Evolutionary conservation across 805 yeast species (phyloP).

Genomic region (Suhomyces sp.): DNA sequence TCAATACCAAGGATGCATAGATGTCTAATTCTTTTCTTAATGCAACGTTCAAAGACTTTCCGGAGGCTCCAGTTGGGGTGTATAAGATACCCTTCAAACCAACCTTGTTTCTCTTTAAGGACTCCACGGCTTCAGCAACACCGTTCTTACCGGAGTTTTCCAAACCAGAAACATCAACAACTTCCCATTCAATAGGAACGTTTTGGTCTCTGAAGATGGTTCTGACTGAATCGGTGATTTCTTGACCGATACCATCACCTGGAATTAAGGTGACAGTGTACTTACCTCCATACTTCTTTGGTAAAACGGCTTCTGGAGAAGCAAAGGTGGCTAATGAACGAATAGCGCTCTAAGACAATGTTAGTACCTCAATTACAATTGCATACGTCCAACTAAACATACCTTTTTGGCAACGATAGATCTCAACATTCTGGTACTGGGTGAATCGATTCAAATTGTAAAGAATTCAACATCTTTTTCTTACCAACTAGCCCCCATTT

Average conservation of each 20-base stretch:
- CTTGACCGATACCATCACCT: conserved; percentile 98
- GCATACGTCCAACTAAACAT: conserved; percentile 7
- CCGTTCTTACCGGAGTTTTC: conserved; percentile 58
- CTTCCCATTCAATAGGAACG: conserved; percentile 93
- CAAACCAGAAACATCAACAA: conserved; percentile 43
- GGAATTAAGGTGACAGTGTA: conserved; percentile 94
- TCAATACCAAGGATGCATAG: conserved; percentile 90
- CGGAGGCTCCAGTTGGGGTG: conserved; percentile 77
- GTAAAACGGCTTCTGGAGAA: conserved; percentile 62
- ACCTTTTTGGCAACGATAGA: conserved; percentile 21
- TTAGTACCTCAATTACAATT: conserved; percentile 20
- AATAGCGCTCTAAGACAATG: conserved; percentile 24
- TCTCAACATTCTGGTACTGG: conserved; percentile 16
- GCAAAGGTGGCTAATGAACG: conserved; percentile 56
- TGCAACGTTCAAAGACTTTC: conserved; percentile 91
- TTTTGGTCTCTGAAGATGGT: conserved; percentile 82
- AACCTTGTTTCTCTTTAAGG: conserved; percentile 92
- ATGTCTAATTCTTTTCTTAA: conserved; percentile 94
- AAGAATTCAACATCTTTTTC: conserved; percentile 2
- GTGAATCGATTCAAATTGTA: background rate
- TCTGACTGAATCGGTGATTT: conserved; percentile 90
- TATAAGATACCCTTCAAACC: conserved; percentile 95
- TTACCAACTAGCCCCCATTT: conserved; percentile 6
- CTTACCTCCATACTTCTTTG: conserved; percentile 92
- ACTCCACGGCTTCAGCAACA: conserved; percentile 81